Percentiles rank a stretch among this genome's conserved stretches.
These are phyloP conservation scores for Yamadazyma triangularis DNA, from an alignment of 1,139 yeast genomes.

Conservation along the genomic window DNA sequence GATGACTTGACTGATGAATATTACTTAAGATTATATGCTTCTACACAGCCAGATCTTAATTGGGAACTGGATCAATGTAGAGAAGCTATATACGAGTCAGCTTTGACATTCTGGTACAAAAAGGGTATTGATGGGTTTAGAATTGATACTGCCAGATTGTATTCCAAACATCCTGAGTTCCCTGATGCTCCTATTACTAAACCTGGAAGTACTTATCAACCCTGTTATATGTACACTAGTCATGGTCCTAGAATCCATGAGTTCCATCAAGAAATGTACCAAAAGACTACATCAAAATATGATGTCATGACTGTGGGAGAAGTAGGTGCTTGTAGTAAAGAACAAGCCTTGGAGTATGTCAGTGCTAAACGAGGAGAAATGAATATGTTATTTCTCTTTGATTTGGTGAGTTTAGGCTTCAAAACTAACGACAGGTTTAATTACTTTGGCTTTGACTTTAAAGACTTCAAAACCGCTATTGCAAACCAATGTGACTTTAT, in stretches of 20 bases:
- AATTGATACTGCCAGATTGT: slow-evolving; percentile 51
- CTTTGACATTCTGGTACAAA: slow-evolving; percentile 50
- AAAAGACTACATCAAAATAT: slow-evolving; percentile 40
- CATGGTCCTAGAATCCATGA: slow-evolving; percentile 55
- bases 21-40: slow-evolving; percentile 49
- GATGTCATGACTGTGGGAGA: slow-evolving; percentile 58
- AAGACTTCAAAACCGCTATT: slow-evolving; percentile 41
- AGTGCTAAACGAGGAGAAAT: slow-evolving; percentile 46
- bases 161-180: slow-evolving; percentile 44
- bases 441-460: slow-evolving; percentile 28
- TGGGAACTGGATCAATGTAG: slow-evolving; percentile 54
- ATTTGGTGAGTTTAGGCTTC: slow-evolving; percentile 40
- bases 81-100: slow-evolving; percentile 45
- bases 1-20: slow-evolving; percentile 51
- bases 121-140: slow-evolving; percentile 57
- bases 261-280: slow-evolving; percentile 49
- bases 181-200: slow-evolving; percentile 46
- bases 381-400: slow-evolving; percentile 49
- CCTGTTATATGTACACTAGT: slow-evolving; percentile 23
- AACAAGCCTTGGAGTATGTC: slow-evolving; percentile 41
- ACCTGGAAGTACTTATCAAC: slow-evolving; percentile 39
- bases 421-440: slow-evolving; percentile 28
- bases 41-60: slow-evolving; percentile 53
- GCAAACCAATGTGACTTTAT: slow-evolving; percentile 22
- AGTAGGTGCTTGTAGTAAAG: slow-evolving; percentile 40